Evolutionary conservation across 2,329 filamentous ascomycete genomes (phyloP).

Genomic region (Dactylella cylindrospora): DNA sequence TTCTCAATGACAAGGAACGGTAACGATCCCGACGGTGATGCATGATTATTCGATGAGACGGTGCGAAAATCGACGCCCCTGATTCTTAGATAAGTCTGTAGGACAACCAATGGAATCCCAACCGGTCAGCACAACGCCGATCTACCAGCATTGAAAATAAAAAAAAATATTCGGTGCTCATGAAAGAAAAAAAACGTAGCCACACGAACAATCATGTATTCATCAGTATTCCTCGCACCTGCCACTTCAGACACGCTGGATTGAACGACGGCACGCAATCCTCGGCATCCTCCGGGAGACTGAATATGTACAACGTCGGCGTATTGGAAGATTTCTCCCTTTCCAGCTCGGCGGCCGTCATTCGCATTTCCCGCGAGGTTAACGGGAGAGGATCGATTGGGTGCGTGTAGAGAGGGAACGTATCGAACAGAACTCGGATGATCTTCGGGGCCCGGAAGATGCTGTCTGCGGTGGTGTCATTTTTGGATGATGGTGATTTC

Average conservation of each 20-base stretch:
- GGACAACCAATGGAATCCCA: slow-evolving; percentile 6
- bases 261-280: slow-evolving; percentile 76
- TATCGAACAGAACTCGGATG: slow-evolving; percentile 79
- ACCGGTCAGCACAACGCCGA: slow-evolving; percentile 19
- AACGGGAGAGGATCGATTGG: slow-evolving; percentile 70
- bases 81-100: slow-evolving; percentile 78
- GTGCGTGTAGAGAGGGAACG: slow-evolving; percentile 76
- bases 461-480: slow-evolving; percentile 18
- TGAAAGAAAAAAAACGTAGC: slow-evolving; percentile 12
- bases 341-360: not conserved
- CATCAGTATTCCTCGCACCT: slow-evolving; percentile 61
- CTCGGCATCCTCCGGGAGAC: slow-evolving; percentile 63
- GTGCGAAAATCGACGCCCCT: slow-evolving; percentile 67
- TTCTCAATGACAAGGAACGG: slow-evolving; percentile 71
- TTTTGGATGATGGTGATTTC: not conserved
- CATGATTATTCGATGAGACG: slow-evolving; percentile 82
- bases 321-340: slow-evolving; percentile 52
- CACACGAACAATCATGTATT: slow-evolving; percentile 27
- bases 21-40: slow-evolving; percentile 81
- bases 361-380: not conserved
- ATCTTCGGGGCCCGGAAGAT: slow-evolving; percentile 67
- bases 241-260: slow-evolving; percentile 92
- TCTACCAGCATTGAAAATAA: slow-evolving; percentile 3
- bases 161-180: not conserved
- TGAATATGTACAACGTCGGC: slow-evolving; percentile 75